These are phyloP conservation scores for Fusarium scirpi DNA, from an alignment of 2,329 filamentous ascomycete species.

Conservation along the genomic window DNA sequence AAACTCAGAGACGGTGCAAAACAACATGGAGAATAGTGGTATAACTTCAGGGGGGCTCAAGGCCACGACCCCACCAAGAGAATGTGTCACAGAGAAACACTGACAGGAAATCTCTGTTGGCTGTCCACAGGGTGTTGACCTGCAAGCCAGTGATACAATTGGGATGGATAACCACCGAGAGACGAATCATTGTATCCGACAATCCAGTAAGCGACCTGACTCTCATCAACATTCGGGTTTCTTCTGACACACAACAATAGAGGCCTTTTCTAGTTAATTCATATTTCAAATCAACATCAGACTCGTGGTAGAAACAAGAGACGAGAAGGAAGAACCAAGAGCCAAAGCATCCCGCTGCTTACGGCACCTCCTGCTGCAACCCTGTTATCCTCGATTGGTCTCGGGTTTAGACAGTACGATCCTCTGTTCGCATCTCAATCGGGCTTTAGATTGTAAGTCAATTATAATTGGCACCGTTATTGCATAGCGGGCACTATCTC, in stretches of 20 bases:
- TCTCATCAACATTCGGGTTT: neutral
- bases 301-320: neutral
- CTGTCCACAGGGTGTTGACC: neutral
- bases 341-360: neutral
- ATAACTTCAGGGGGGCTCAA: neutral
- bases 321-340: neutral
- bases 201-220: slow-evolving; percentile 3
- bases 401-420: neutral
- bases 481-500: neutral
- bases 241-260: neutral
- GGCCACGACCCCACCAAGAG: neutral
- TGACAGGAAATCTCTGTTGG: neutral
- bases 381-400: neutral
- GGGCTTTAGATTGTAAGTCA: neutral
- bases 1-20: neutral
- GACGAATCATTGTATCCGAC: neutral
- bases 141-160: neutral
- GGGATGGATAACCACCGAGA: neutral
- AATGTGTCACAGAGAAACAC: neutral
- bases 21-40: neutral
- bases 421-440: neutral
- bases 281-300: neutral
- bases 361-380: neutral
- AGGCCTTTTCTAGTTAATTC: neutral
- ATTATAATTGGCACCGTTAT: neutral